Conservation (phyloP, 2,329 filamentous ascomycete genomes). For the Sordariomycetes sp. region DNA sequence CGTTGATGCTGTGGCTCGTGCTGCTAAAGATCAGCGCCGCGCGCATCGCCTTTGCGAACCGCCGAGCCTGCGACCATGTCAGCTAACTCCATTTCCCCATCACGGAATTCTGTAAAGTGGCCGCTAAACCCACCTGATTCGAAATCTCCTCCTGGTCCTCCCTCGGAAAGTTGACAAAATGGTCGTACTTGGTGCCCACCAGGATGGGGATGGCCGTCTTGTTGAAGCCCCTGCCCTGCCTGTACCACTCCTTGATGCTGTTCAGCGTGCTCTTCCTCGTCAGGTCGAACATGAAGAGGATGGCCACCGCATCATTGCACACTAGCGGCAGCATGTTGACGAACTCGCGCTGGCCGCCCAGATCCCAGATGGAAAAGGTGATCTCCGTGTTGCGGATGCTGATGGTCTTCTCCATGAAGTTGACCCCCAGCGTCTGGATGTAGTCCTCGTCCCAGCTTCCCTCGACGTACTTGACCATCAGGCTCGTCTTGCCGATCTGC, state of each 20-base stretch:
- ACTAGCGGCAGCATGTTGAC: conserved; percentile 99
- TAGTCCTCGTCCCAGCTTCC: conserved; percentile 99
- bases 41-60: conserved; percentile 97
- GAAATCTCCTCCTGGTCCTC: conserved; percentile 99
- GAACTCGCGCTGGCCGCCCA: conserved; percentile 95
- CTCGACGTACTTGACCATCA: conserved; percentile 99
- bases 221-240: conserved; percentile 95
- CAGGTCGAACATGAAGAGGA: conserved; percentile 98
- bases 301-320: conserved; percentile 96
- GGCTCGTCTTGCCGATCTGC: conserved; percentile 95
- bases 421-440: conserved; percentile 96
- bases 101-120: too few relatives aligned
- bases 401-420: conserved; percentile 99
- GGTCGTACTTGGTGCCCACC: conserved; percentile 96
- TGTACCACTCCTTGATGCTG: conserved; percentile 99
- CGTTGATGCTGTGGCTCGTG: conserved; percentile 98
- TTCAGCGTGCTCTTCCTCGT: conserved; percentile 97
- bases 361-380: conserved; percentile 98
- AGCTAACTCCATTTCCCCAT: background rate
- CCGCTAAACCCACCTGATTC: conserved; percentile 73
- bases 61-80: conserved; percentile 59
- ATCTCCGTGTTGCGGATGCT: conserved; percentile 99
- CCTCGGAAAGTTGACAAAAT: conserved; percentile 96
- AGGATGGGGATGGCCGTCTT: conserved; percentile 99
- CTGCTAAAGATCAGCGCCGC: conserved; percentile 97